These are phyloP conservation scores for Protoeuglena noctilucae DNA, from an alignment of 139 green algal genomes.

Conservation along the genomic window DNA sequence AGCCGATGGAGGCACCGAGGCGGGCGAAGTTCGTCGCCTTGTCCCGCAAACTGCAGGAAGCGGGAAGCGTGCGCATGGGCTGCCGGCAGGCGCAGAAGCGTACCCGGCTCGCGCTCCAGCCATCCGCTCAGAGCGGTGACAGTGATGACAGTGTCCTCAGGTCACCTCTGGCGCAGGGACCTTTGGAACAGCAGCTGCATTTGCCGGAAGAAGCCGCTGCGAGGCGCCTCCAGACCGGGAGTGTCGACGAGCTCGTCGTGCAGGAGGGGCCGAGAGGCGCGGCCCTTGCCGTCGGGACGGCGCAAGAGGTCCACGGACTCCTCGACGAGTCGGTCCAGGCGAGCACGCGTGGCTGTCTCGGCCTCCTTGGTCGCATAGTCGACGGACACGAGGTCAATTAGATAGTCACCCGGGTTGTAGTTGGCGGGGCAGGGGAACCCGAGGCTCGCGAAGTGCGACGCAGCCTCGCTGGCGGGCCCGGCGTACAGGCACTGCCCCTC, in stretches of 20 bases:
- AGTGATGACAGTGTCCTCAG: no score
- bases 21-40: slow-evolving; percentile 54
- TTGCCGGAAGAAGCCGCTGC: slow-evolving; percentile 23
- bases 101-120: no score
- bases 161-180: no score
- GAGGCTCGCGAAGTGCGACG: slow-evolving; percentile 26
- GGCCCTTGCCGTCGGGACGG: no score
- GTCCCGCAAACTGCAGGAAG: no score
- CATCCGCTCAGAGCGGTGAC: no score
- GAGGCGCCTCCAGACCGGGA: background rate
- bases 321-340: slow-evolving; percentile 22
- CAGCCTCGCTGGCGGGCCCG: slow-evolving; percentile 19
- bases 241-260: no score
- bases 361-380: slow-evolving; percentile 42
- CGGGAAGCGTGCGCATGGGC: no score
- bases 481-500: slow-evolving; percentile 39
- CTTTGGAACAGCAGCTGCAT: slow-evolving; percentile 30
- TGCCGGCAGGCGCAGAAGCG: no score
- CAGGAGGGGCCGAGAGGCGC: no score
- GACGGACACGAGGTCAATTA: slow-evolving; percentile 73
- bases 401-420: slow-evolving; percentile 75
- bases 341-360: slow-evolving; percentile 20
- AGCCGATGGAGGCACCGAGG: slow-evolving; percentile 47
- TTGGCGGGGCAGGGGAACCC: slow-evolving; percentile 54
- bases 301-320: no score